Evolutionary conservation across 1,139 yeast genomes (phyloP).

Genomic region (Sugiyamaella castrensis): DNA sequence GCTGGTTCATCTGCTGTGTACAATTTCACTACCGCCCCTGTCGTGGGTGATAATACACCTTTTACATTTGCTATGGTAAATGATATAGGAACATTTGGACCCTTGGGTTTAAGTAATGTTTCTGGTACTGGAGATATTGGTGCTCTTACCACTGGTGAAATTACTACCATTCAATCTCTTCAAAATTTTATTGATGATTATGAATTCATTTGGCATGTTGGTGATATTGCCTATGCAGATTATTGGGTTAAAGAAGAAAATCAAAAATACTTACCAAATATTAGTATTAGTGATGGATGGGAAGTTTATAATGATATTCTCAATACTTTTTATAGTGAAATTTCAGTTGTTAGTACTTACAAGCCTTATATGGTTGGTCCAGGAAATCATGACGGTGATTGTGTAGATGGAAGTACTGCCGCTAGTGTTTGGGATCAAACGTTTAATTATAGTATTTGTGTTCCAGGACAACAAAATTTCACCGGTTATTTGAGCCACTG

Average conservation of each 20-base stretch:
- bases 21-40: slow-evolving; percentile 27
- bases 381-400: slow-evolving; percentile 35
- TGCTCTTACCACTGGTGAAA: slow-evolving; percentile 12
- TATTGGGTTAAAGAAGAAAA: slow-evolving; percentile 23
- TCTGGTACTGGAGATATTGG: slow-evolving; percentile 22
- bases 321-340: slow-evolving; percentile 29
- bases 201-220: slow-evolving; percentile 32
- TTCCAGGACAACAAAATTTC: slow-evolving; percentile 32
- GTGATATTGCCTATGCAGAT: slow-evolving; percentile 35
- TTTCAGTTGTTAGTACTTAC: slow-evolving; percentile 23
- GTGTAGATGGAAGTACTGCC: slow-evolving; percentile 25
- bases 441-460: slow-evolving; percentile 26
- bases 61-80: slow-evolving; percentile 29
- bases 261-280: slow-evolving; percentile 24
- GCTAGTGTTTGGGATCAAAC: slow-evolving; percentile 20
- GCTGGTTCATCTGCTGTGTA: slow-evolving; percentile 15
- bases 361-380: slow-evolving; percentile 34
- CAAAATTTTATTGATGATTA: slow-evolving; percentile 22
- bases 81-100: slow-evolving; percentile 32
- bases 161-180: slow-evolving; percentile 31
- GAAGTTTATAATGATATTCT: slow-evolving; percentile 23
- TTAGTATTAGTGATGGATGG: slow-evolving; percentile 18
- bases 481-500: slow-evolving; percentile 31
- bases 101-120: slow-evolving; percentile 25
- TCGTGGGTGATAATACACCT: slow-evolving; percentile 6